phyloP scores from a whole-genome alignment of 2,329 filamentous ascomycete genomes.

The Penicillium vulpinum region DNA sequence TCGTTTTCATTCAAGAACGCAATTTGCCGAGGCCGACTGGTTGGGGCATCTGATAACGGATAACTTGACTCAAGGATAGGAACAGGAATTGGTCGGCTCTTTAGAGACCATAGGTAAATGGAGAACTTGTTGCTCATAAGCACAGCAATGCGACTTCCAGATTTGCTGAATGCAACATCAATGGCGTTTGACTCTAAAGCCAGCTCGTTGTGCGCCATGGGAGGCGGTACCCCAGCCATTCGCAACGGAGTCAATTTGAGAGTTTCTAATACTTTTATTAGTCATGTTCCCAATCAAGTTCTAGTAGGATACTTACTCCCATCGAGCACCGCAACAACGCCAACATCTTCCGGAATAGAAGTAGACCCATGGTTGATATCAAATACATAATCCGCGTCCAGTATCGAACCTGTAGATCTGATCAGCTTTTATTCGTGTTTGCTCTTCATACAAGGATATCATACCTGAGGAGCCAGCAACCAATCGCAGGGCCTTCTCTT shows the following conservation, averaged over 20 bases:
- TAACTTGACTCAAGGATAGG: conserved; percentile 43
- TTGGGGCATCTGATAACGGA: conserved; percentile 31
- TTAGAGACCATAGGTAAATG: conserved; percentile 68
- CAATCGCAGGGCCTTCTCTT: conserved; percentile 75
- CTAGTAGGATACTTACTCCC: conserved; percentile 54
- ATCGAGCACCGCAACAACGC: conserved; percentile 80
- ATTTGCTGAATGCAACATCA: conserved; percentile 72
- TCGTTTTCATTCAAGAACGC: conserved; percentile 46
- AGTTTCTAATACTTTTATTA: conserved; percentile 43
- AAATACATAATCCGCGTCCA: conserved; percentile 68
- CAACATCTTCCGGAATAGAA: conserved; percentile 70
- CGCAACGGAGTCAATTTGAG: conserved; percentile 85
- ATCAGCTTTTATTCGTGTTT: conserved; percentile 1
- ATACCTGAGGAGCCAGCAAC: conserved; percentile 56
- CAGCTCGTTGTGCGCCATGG: conserved; percentile 83
- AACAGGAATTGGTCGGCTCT: conserved; percentile 39
- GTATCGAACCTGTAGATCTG: conserved; percentile 48
- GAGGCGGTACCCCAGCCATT: conserved; percentile 82
- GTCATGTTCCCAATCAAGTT: not conserved
- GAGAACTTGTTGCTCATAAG: conserved; percentile 67
- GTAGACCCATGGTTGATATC: conserved; percentile 68
- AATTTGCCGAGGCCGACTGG: conserved; percentile 47
- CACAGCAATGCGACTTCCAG: conserved; percentile 67
- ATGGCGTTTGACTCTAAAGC: conserved; percentile 61
- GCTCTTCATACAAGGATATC: not conserved